phyloP scores from a whole-genome alignment of 2,329 filamentous ascomycete genomes.

The Fusarium sp. region DNA sequence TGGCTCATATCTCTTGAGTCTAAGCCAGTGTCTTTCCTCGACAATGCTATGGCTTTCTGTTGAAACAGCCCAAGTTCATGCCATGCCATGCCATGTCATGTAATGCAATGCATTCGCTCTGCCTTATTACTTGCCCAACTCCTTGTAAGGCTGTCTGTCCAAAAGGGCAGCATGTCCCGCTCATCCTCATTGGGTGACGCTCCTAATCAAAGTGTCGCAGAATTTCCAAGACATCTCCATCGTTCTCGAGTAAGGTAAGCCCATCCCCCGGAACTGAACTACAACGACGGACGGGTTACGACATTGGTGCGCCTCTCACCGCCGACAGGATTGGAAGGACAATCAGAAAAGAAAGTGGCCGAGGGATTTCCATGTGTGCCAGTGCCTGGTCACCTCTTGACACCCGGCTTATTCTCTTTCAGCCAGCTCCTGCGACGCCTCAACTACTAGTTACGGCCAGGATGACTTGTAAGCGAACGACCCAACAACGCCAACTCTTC shows the following conservation, averaged over 20 bases:
- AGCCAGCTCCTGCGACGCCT: constrained; percentile 39
- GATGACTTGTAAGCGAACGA: constrained; percentile 22
- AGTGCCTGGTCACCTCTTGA: not conserved
- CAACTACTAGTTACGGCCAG: constrained; percentile 23
- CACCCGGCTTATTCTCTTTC: constrained; percentile 33
- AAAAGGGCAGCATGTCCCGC: not conserved
- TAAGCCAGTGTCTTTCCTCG: not conserved
- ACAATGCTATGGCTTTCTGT: constrained; percentile 1
- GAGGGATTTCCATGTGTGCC: constrained; percentile 7
- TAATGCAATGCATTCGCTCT: constrained; percentile 30
- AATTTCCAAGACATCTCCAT: not conserved
- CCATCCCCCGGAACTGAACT: not conserved
- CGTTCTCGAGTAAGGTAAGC: not conserved
- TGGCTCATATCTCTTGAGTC: not conserved
- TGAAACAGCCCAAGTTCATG: constrained; percentile 36
- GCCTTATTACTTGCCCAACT: not conserved
- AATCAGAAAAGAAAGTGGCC: constrained; percentile 4
- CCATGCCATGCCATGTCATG: constrained; percentile 30
- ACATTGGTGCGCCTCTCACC: constrained; percentile 30
- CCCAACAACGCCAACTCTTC: constrained; percentile 11
- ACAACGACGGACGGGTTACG: constrained; percentile 11
- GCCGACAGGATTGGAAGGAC: constrained; percentile 1
- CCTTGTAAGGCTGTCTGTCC: constrained; percentile 7
- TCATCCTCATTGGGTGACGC: not conserved
- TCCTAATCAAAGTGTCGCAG: constrained; percentile 1